Base-by-base conservation (phyloP, 352 stramenopile species). In the Globisporangium megalacanthum region DNA sequence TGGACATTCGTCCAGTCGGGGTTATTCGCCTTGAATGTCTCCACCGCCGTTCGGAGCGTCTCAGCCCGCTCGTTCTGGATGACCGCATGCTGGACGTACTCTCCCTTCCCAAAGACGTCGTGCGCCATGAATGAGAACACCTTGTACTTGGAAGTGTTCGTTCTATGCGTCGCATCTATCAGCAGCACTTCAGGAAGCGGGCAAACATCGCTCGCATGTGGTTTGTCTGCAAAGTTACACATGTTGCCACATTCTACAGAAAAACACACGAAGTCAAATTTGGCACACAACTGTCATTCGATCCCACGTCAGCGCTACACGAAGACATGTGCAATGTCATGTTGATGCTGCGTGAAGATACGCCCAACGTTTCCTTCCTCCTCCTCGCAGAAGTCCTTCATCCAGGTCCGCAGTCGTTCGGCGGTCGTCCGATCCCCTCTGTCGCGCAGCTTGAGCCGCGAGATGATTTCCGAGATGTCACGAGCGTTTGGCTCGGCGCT, bases 21-120 rank as follows among this genome's bases (percentile, higher is more conserved):
- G 15, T 75, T 69, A 49, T 54, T 37, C 5, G 36, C 29, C 36
- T 69, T 70, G 57, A 71, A 71, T 25, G 61, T 29, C 17, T 58
- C 54, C 4, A 71, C 50, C 13, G 55, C 54, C 0, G 55, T 63
- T 13, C 60, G 2, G 4, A 72, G 58, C 14, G 56, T 64, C 22
- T 53, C 20, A 0, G 37, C 47, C 4, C 19, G 41, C 48, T 68
- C 64, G 17, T 64, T 70, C 36, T 68, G 53, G 7, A 70, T 20
- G 1, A 70, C 31, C 4, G 62, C 33, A 37, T 68, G 62, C 13
- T 70, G 63, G 0, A 62, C 52, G 35, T 60, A 68, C 39, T 68
- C 58, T 0, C 61, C 48, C 14, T 42, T 42, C 8, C 37, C 37
- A 13, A 42, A 42, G 37, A 42, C 37, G 17, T 42, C 3, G 37